Conservation (phyloP, 2,329 filamentous ascomycete species). For the Fusarium dlaminii region DNA sequence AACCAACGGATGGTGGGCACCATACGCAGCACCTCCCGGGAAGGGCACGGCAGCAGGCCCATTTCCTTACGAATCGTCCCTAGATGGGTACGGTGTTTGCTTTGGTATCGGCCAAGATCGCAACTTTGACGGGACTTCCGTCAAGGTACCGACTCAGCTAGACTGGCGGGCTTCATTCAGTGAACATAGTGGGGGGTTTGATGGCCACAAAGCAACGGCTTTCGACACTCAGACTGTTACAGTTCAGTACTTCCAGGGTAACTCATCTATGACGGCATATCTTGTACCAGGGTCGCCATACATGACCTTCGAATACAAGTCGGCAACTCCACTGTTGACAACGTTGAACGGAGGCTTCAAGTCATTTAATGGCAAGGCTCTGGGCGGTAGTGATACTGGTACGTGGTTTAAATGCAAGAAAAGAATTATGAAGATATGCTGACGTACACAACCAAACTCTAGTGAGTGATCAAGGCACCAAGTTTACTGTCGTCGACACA, state of each 20-base stretch:
- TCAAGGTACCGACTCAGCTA: background rate
- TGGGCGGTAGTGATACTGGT: rapidly evolving
- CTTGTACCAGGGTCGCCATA: background rate
- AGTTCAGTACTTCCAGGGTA: background rate
- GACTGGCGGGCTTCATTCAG: background rate
- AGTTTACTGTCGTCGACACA: background rate
- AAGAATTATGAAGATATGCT: rapidly evolving
- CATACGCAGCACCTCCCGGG: background rate
- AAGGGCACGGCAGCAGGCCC: background rate
- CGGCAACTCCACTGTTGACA: background rate
- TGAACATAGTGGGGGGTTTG: background rate
- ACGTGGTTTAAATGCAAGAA: rapidly evolving
- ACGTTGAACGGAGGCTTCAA: background rate
- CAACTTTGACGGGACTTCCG: background rate
- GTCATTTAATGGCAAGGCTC: background rate
- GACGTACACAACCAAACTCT: background rate
- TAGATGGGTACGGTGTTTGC: background rate
- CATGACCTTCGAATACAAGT: background rate
- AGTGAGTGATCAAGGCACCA: background rate
- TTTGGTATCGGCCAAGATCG: background rate
- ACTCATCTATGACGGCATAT: background rate
- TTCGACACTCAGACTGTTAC: background rate
- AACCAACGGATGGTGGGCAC: background rate
- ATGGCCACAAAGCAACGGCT: background rate
- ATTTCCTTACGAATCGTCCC: background rate